These are phyloP conservation scores for Solanum appendiculatum DNA, from an alignment of 257 asterid genomes.

Conservation along the genomic window DNA sequence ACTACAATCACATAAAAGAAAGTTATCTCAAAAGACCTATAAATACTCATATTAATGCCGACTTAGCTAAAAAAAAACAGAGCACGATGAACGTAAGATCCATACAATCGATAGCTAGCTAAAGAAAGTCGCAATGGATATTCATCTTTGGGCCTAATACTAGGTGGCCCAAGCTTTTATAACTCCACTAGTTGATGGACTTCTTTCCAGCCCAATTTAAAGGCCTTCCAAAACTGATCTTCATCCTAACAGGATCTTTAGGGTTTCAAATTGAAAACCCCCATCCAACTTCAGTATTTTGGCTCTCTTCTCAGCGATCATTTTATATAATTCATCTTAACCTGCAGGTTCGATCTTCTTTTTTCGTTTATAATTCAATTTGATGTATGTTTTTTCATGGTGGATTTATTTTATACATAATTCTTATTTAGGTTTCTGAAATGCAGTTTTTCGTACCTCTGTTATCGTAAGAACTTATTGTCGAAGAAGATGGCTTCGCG, in stretches of 20 bases:
- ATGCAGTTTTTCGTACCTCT: neutral
- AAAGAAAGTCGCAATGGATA: too few species aligned
- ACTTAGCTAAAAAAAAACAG: neutral
- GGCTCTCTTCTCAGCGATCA: neutral
- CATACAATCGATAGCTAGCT: neutral
- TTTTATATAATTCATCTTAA: neutral
- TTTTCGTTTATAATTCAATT: neutral
- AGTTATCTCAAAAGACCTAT: neutral
- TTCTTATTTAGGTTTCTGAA: neutral
- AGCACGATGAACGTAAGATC: neutral
- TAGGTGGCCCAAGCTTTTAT: neutral
- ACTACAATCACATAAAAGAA: neutral
- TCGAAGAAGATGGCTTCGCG: conserved; percentile 16
- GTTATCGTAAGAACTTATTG: neutral
- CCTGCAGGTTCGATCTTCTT: neutral
- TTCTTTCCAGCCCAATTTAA: neutral
- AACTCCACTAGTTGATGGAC: neutral
- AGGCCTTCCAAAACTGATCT: neutral
- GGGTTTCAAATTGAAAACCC: neutral
- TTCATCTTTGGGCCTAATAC: neutral
- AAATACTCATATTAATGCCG: neutral
- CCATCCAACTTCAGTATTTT: neutral
- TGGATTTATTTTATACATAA: neutral
- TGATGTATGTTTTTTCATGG: neutral
- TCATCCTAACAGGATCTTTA: neutral